Base-by-base conservation (phyloP, 1,284 basidiomycete species). In the Trametes pubescens region DNA sequence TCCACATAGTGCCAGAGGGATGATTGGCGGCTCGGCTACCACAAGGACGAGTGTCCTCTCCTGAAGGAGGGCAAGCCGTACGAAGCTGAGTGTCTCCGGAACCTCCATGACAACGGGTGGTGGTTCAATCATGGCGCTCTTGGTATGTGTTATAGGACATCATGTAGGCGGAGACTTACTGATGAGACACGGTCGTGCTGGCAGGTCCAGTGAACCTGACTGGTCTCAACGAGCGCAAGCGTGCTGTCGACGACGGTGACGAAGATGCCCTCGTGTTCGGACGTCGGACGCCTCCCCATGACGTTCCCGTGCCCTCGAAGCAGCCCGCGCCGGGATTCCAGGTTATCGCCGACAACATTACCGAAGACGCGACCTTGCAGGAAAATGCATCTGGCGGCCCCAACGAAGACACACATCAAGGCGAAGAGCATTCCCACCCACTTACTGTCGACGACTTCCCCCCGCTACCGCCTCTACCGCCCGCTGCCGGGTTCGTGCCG, bases 41-140 rank as follows among this genome's bases (percentile, higher is more conserved):
- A 65, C 47, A 60, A 53, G 22, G 52, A 46, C 26, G 63, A 61
- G 38, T 65, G 63, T 44, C 35, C 22, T 4, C 58, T 65, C 13
- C 44, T 61, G 14, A 40, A 24, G n/a, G 58, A 47, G 21, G 58
- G 63, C n/a, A 60, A 65, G 32, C 40, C 44, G 3, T 51, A 48
- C 40, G 49, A 57, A 35, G 63, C 26, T 2, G 63, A 65, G 55
- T 35, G n/a, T 29, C 58, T 46, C 11, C 58, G 58, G 1, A 40
- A 40, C 44, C n/a, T 65, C 26, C 58, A 65, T 26, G 55, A 65
- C 38, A 65, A 65, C 21, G 59, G 53, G 5, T 61, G 58, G 63
- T 65, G 57, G 57, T 51, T 58, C 37, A 58, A 51, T 37, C 57
- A 51, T 22, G 57, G 57, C 21, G n/a, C 32, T 1, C 24, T 58